Percentiles rank a stretch among this genome's conserved stretches.
These are phyloP conservation scores for Ilex aquifolium DNA, from an alignment of 257 asterid species.

Conservation along the genomic window DNA sequence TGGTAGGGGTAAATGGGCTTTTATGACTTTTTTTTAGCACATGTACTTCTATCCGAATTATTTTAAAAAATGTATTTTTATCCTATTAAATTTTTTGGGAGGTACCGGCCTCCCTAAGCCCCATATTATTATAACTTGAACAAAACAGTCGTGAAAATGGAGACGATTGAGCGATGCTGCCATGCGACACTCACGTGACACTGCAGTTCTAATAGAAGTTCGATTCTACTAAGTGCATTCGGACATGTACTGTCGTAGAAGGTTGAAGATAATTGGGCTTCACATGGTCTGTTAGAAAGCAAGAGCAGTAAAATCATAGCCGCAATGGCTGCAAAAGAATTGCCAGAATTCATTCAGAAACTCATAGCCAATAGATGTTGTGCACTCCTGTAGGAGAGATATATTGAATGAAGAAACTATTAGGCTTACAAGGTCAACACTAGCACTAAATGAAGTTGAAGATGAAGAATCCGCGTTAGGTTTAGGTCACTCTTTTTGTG, in stretches of 20 bases:
- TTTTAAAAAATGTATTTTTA: too few relatives aligned
- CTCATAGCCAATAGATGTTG: too few relatives aligned
- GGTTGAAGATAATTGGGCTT: conserved; percentile 8
- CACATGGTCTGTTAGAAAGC: not conserved
- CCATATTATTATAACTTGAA: not conserved
- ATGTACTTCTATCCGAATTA: too few relatives aligned
- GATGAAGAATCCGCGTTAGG: not conserved
- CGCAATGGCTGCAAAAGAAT: not conserved
- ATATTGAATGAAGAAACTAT: too few relatives aligned
- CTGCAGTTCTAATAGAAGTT: conserved; percentile 3
- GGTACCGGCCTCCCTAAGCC: too few relatives aligned
- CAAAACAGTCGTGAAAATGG: conserved; percentile 14
- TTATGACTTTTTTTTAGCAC: too few relatives aligned
- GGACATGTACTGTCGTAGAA: conserved; percentile 10
- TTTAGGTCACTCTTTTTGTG: too few relatives aligned
- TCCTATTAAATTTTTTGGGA: too few relatives aligned
- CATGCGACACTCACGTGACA: conserved; percentile 10
- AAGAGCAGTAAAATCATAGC: not conserved
- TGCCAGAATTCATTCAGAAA: not conserved
- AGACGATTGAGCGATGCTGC: conserved; percentile 10
- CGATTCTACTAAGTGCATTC: conserved; percentile 8
- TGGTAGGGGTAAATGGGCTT: too few relatives aligned
- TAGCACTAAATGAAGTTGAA: not conserved
- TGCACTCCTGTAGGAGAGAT: too few relatives aligned
- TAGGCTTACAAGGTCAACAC: too few relatives aligned